Evolutionary conservation across 805 yeast genomes (phyloP).

Genomic region (Kazachstania bromeliacearum): DNA sequence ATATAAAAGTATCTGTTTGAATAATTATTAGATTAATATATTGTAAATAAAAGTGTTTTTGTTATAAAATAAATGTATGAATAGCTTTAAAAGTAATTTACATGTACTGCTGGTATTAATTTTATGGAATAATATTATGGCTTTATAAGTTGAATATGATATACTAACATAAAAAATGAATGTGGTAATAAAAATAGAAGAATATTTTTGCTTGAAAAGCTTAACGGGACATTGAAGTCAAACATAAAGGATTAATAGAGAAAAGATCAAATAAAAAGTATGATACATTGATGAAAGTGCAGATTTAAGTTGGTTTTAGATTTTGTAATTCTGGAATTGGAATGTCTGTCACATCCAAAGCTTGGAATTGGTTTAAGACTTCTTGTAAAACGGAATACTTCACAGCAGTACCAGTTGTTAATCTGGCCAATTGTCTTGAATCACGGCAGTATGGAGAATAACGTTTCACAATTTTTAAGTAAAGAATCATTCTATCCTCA

Average conservation of each 20-base stretch:
- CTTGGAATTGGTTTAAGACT: slow-evolving; percentile 32
- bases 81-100: background rate
- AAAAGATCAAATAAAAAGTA: no score
- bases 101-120: background rate
- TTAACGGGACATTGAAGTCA: slow-evolving; percentile 1
- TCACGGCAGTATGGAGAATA: slow-evolving; percentile 42
- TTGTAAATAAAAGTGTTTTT: background rate
- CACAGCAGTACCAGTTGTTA: slow-evolving; percentile 37
- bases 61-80: background rate
- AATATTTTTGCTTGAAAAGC: slow-evolving; percentile 1
- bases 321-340: slow-evolving; percentile 34
- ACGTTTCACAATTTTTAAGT: slow-evolving; percentile 44
- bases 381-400: slow-evolving; percentile 34
- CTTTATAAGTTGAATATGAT: slow-evolving; percentile 4
- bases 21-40: background rate
- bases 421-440: slow-evolving; percentile 37
- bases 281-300: no score
- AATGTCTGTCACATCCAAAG: slow-evolving; percentile 32
- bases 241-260: no score
- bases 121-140: slow-evolving; percentile 5
- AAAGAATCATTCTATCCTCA: slow-evolving; percentile 42
- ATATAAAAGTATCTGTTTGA: background rate
- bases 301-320: slow-evolving; percentile 26
- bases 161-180: slow-evolving; percentile 2
- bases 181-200: slow-evolving; percentile 1